Base-by-base conservation (phyloP, 345 rosid genomes). In the Euphorbia peplus region DNA sequence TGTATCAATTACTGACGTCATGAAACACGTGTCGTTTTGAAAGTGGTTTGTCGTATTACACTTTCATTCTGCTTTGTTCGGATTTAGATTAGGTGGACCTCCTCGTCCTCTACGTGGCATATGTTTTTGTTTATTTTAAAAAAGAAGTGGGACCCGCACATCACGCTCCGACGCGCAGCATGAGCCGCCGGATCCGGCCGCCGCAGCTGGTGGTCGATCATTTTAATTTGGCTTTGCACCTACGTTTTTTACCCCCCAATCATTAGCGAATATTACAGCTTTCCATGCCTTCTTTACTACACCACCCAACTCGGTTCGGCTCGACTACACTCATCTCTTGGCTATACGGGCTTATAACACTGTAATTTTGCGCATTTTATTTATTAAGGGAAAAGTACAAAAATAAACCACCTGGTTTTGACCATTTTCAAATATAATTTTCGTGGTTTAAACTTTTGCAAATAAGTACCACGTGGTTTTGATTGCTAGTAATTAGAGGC, bases 141-240 rank as follows among this genome's bases (percentile, higher is more conserved):
- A 44, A 3, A 37, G 1, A 22, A 57, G 26, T 63, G 70, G 75
- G 67, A 8, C 74, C 68, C 62, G 1, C 28, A 14, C 54, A 37
- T 32, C 47, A 19, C 54, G 48, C 24, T 16, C 67, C 24, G 55
- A 4, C 58, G 47, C 82, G 74, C 79, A 76, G 84, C 76, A 80
- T 74, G 76, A 74, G 84, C 83, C 80, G 75, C 73, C 52, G 87
- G 73, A 61, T 64, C 46, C 80, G 78, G 78, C 61, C 25, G 68
- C 81, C 70, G 69, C 13, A 59, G 70, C 73, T 73, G 76, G 39
- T 68, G 72, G 70, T 8, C 28, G 51, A 68, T 60, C 30, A 39
- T n/a, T 41, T 60, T 60, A 16, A 3, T 67, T 46, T 66, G 61
- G 67, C 83, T 71, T 78, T 50, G 10, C 73, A 41, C 56, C 15